These are phyloP conservation scores for Globisporangium heterothallicum DNA, from an alignment of 352 stramenopile species.

Conservation along the genomic window DNA sequence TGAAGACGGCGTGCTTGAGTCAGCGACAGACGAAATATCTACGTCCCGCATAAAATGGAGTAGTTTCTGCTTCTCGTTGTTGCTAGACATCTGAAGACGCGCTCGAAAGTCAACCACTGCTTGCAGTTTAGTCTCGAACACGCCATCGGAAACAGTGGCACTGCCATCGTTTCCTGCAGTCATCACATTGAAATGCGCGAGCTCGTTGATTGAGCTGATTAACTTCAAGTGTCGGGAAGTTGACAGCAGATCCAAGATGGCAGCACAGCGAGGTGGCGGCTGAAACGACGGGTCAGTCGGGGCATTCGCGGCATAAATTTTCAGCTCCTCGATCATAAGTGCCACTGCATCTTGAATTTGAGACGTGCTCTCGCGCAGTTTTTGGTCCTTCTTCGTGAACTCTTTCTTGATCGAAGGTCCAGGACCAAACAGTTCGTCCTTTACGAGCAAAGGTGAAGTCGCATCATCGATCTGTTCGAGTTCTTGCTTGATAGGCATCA, in stretches of 20 bases:
- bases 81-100: conserved; percentile 64
- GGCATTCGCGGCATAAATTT: conserved; percentile 48
- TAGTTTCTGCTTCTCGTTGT: conserved; percentile 69
- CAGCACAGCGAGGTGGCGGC: conserved; percentile 39
- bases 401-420: conserved; percentile 68
- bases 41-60: conserved; percentile 33
- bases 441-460: conserved; percentile 21
- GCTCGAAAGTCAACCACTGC: conserved; percentile 66
- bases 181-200: conserved; percentile 56
- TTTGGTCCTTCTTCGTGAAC: conserved; percentile 72
- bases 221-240: conserved; percentile 70
- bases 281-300: conserved; percentile 46
- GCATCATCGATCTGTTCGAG: conserved; percentile 20
- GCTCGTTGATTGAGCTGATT: conserved; percentile 66
- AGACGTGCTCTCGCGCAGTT: conserved; percentile 45
- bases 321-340: conserved; percentile 65
- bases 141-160: conserved; percentile 17
- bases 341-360: conserved; percentile 53
- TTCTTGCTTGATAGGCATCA: conserved; percentile 27
- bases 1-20: neutral
- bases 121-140: conserved; percentile 58
- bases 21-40: conserved; percentile 9
- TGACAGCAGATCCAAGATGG: conserved; percentile 62
- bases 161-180: conserved; percentile 14
- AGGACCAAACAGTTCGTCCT: conserved; percentile 46